Evolutionary conservation across 1,284 basidiomycete species (phyloP), one percentile per base, ranked within the genome.

Genomic region (Flammula alnicola): DNA sequence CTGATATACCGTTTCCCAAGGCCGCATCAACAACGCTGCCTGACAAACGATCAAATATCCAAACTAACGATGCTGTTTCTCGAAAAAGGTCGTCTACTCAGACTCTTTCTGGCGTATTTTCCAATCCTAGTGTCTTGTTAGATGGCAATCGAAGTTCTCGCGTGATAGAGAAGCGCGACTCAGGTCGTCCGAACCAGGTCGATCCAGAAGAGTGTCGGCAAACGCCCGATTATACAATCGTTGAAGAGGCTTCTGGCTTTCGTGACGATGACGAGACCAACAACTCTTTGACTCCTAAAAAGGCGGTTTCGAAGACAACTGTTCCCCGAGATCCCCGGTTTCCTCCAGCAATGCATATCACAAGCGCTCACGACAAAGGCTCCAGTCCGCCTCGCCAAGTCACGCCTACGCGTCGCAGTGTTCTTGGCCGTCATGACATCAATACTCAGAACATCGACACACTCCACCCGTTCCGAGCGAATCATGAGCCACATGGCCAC

Each of bases 311-410:
- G 11, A 46, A 32, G 33, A 20, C 36, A n/a, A 12, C 29, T n/a
- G n/a, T n/a, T n/a, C n/a, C n/a, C n/a, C n/a, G n/a, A n/a, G n/a
- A 14, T 54, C 60, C n/a, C 58, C 57, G 58, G 45, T 62, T 29
- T 62, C 60, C 16, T 48, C 51, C 9, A 49, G 58, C 39, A 58
- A 56, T 58, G 43, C 52, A 31, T 44, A 44, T 31, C n/a, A n/a
- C n/a, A n/a, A n/a, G n/a, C n/a, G 44, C 50, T 9, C 47, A 55
- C 17, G 55, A 58, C 47, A 53, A 55, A 17, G 54, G 52, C 14
- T 56, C 48, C 23, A 40, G 22, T 5, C 25, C 27, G 3, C 33
- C 31, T 14, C 29, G 9, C n/a, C 29, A 20, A 12, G 22, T 19
- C 4, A 33, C 22, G 4, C 48, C 43, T 6, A 16, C 23, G 4